Base-by-base conservation (phyloP, 768 basidiomycete species). In the Leucocoprinus sp. region DNA sequence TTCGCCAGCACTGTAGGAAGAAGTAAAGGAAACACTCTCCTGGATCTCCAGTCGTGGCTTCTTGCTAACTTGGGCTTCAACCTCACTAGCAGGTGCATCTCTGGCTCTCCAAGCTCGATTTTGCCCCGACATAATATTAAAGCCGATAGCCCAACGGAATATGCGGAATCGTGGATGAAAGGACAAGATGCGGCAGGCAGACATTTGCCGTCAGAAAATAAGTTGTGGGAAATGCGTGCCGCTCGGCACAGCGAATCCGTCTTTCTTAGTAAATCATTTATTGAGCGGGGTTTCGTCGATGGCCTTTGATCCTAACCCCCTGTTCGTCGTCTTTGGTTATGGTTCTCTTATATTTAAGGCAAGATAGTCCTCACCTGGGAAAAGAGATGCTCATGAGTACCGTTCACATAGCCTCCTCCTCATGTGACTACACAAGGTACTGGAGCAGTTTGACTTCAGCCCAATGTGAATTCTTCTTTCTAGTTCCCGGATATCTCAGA, bases 311-410 rank as follows among this genome's bases (percentile, higher is more conserved):
- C 19, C 37, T 5, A 21, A 36, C 15, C 27, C 17, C 21, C 63
- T 68, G 2, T 92, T 82, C 58, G 70, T 87, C 42, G 85, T 95
- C 9, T 96, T 95, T 54, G 91, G 91, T 23, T 96, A 96, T 54
- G 92, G 92, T 8, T 92, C 89, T 5, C 72, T 96, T 31, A 93
- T 95, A 47, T 95, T 86, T 75, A 93, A 91, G 75, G 91, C 83
- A 56, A 24, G 31, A n/a, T 31, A 4, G 8, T 8, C 31, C 14
- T n/a, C 11, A 12, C 14, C 31, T 11, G 50, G 48, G 27, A 39
- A 22, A 7, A 22, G 23, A 39, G 17, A 18, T 47, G 14, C 2
- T 19, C 26, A 38, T 28, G 11, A 5, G 8, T 19, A 40, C 33
- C 17, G 8, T 9, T 28, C 33, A 27, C 18, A 41, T 12, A 93